Conservation (phyloP, 352 stramenopile species). For the Globisporangium spiculum region DNA sequence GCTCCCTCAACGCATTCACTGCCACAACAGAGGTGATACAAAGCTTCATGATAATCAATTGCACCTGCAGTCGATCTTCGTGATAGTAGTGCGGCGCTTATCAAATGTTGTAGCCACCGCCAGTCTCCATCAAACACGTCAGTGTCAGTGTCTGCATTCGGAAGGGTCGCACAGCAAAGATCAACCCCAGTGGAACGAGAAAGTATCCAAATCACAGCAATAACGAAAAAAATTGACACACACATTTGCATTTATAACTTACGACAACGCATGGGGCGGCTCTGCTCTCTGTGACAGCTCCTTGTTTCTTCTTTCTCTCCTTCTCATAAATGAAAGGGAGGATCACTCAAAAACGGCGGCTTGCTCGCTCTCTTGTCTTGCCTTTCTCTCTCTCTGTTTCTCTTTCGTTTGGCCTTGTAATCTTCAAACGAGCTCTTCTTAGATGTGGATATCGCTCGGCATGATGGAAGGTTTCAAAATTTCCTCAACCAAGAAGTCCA, state of each 20-base stretch:
- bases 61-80: no score
- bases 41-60: neutral
- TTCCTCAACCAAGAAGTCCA: constrained; percentile 83
- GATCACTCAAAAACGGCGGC: constrained; percentile 8
- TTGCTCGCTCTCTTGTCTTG: neutral
- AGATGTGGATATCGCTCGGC: constrained; percentile 85
- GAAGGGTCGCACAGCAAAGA: neutral
- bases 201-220: neutral
- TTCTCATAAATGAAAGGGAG: neutral
- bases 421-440: constrained; percentile 22
- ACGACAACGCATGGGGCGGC: constrained; percentile 5
- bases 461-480: constrained; percentile 83
- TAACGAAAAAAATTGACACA: constrained; percentile 6
- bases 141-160: neutral
- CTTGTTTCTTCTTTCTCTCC: constrained; percentile 5
- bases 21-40: neutral
- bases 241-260: constrained; percentile 14
- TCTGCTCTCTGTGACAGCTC: constrained; percentile 1
- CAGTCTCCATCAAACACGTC: neutral
- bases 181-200: neutral
- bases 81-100: neutral
- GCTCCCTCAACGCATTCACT: neutral
- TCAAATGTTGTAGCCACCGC: neutral
- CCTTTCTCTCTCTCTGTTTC: neutral
- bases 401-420: neutral